A percentile compares a stretch with the other conserved stretches of the same genome.
These are phyloP conservation scores for Mycotypha africana DNA, from an alignment of 371 early-diverging fungal genomes.

Conservation along the genomic window DNA sequence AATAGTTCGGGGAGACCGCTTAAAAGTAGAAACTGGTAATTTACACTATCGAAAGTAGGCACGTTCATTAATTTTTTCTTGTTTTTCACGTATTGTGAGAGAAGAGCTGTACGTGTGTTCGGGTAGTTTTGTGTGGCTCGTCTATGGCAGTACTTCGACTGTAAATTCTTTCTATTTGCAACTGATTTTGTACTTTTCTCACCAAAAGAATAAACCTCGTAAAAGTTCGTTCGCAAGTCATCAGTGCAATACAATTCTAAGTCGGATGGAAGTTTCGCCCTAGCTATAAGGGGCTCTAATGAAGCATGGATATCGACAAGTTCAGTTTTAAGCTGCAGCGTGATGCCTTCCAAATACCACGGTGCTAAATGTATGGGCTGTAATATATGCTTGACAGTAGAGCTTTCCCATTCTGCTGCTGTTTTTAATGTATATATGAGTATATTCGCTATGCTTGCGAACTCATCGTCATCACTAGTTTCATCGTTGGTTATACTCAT, in stretches of 20 bases:
- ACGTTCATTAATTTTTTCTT: neutral
- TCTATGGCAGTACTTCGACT: neutral
- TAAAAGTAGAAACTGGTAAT: constrained; percentile 40
- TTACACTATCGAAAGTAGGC: constrained; percentile 6
- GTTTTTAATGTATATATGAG: constrained; percentile 28
- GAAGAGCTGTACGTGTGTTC: neutral
- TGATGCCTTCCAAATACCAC: constrained; percentile 36
- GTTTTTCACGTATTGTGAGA: neutral
- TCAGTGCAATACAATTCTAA: neutral
- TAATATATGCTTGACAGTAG: constrained; percentile 49
- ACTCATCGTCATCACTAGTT: neutral
- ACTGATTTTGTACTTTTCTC: neutral
- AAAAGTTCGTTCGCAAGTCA: too few relatives aligned
- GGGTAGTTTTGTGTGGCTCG: too few relatives aligned
- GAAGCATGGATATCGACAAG: constrained; percentile 21
- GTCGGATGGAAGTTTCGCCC: constrained; percentile 2
- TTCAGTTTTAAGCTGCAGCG: constrained; percentile 26
- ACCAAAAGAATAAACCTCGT: constrained; percentile 1
- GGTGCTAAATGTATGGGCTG: constrained; percentile 19
- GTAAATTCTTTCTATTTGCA: neutral
- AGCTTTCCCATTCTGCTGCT: constrained; percentile 46
- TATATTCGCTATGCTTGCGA: constrained; percentile 2
- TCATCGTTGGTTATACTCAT: neutral
- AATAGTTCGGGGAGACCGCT: constrained; percentile 51
- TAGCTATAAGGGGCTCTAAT: constrained; percentile 22